Conservation (phyloP, 2,329 filamentous ascomycete species). For the Remersonia thermophila region DNA sequence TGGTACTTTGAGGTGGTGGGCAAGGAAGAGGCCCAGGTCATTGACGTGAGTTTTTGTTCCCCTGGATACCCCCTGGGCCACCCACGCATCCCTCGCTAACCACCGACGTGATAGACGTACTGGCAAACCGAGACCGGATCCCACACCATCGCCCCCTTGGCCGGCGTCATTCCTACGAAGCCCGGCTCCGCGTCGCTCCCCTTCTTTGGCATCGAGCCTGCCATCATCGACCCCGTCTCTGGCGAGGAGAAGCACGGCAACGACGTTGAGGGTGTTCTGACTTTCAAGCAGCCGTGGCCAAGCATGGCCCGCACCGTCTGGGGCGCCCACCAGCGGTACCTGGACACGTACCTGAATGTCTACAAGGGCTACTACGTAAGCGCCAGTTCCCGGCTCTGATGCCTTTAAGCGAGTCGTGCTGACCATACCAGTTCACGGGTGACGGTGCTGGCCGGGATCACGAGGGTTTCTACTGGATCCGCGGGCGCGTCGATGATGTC, state of each 20-base stretch:
- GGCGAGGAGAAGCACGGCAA: constrained; percentile 90
- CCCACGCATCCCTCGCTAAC: too few relatives aligned
- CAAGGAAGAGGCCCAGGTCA: constrained; percentile 82
- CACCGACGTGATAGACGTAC: constrained; percentile 58
- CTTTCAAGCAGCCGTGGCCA: constrained; percentile 96
- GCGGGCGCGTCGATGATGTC: constrained; percentile 93
- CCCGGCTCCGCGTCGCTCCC: constrained; percentile 90
- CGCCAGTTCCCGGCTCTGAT: constrained; percentile 12
- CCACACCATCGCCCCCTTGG: constrained; percentile 87
- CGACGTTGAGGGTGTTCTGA: constrained; percentile 91
- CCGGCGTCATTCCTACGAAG: constrained; percentile 90
- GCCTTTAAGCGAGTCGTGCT: too few relatives aligned
- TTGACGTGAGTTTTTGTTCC: constrained; percentile 58
- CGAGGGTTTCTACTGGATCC: constrained; percentile 99
- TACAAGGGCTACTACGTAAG: constrained; percentile 97
- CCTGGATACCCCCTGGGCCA: background rate
- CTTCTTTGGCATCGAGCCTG: constrained; percentile 96
- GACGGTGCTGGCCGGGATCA: constrained; percentile 93
- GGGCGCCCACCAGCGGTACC: constrained; percentile 94
- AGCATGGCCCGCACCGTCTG: constrained; percentile 98
- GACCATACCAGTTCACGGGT: constrained; percentile 56
- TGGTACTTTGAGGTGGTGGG: constrained; percentile 97
- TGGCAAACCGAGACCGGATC: constrained; percentile 99
- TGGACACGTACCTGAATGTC: constrained; percentile 96
- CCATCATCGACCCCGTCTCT: constrained; percentile 91